These are phyloP conservation scores for Rubia tinctorum DNA, from an alignment of 305 asterid genomes.

Conservation along the genomic window DNA sequence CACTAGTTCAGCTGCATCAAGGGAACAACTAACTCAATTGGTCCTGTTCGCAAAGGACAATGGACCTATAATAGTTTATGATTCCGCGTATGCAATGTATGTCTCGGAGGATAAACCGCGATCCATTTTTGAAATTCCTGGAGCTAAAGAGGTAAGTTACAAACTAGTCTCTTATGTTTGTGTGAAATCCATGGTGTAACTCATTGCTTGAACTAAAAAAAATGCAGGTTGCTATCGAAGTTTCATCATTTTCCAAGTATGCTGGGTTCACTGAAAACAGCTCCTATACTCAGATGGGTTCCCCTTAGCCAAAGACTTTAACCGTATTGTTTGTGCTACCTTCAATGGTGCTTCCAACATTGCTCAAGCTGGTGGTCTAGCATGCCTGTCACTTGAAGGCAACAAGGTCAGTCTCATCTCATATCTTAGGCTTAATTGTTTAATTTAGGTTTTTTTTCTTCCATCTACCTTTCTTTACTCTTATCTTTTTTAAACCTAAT, in stretches of 20 bases:
- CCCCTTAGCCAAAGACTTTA: constrained; percentile 92
- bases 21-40: constrained; percentile 85
- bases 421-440: background rate
- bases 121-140: constrained; percentile 96
- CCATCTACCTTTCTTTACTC: background rate
- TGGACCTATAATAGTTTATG: constrained; percentile 88
- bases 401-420: constrained; percentile 51
- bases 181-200: background rate
- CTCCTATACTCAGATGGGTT: constrained; percentile 88
- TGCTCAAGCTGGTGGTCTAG: constrained; percentile 95
- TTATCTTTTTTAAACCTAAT: background rate
- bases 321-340: constrained; percentile 86
- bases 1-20: constrained; percentile 87
- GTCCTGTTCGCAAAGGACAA: constrained; percentile 87
- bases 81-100: constrained; percentile 98
- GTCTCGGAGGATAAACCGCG: constrained; percentile 85
- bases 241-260: constrained; percentile 92
- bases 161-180: background rate
- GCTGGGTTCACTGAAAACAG: constrained; percentile 96
- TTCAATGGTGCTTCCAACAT: constrained; percentile 97
- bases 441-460: background rate
- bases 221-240: constrained; percentile 93
- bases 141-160: constrained; percentile 82
- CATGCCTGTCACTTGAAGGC: constrained; percentile 90
- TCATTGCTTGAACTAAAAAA: constrained; percentile 7